Evolutionary conservation across 2,329 filamentous ascomycete genomes (phyloP).

Genomic region (Cryoendolithus antarcticus): DNA sequence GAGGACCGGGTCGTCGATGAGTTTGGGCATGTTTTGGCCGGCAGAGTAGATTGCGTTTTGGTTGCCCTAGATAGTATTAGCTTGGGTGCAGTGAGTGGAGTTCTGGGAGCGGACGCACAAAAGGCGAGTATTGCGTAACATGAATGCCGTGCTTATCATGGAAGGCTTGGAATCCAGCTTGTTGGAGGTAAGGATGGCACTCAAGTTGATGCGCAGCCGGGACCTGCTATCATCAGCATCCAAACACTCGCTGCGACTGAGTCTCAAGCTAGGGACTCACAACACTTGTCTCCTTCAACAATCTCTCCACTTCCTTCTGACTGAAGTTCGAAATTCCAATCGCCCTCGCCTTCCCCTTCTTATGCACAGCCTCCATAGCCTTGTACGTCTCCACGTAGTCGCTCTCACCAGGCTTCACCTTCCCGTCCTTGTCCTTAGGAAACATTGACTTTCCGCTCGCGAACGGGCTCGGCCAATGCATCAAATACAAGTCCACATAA

Average conservation of each 20-base stretch:
- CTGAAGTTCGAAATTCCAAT: slow-evolving; percentile 41
- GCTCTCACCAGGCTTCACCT: slow-evolving; percentile 59
- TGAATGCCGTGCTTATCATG: slow-evolving; percentile 58
- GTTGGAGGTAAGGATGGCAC: slow-evolving; percentile 58
- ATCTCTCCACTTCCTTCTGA: slow-evolving; percentile 34
- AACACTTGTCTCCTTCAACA: slow-evolving; percentile 45
- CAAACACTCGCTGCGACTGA: too few species aligned
- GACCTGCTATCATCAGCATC: slow-evolving; percentile 24
- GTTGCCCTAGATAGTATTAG: slow-evolving; percentile 33
- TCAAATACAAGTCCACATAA: slow-evolving; percentile 40
- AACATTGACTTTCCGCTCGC: slow-evolving; percentile 35
- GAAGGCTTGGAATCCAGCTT: slow-evolving; percentile 59
- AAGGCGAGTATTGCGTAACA: slow-evolving; percentile 54
- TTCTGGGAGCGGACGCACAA: slow-evolving; percentile 35
- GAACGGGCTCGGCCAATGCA: slow-evolving; percentile 39
- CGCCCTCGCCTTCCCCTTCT: slow-evolving; percentile 36
- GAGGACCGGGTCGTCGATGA: slow-evolving; percentile 62
- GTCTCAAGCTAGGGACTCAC: too few species aligned
- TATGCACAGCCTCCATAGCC: slow-evolving; percentile 53
- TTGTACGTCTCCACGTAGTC: slow-evolving; percentile 68
- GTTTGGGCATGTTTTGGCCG: slow-evolving; percentile 35
- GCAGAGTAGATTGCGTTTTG: slow-evolving; percentile 34
- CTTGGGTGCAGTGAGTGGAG: slow-evolving; percentile 35
- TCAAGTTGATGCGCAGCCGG: slow-evolving; percentile 63
- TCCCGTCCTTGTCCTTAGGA: slow-evolving; percentile 61